Conservation (phyloP, 129 eudicot species). For the Cynara cardunculus region DNA sequence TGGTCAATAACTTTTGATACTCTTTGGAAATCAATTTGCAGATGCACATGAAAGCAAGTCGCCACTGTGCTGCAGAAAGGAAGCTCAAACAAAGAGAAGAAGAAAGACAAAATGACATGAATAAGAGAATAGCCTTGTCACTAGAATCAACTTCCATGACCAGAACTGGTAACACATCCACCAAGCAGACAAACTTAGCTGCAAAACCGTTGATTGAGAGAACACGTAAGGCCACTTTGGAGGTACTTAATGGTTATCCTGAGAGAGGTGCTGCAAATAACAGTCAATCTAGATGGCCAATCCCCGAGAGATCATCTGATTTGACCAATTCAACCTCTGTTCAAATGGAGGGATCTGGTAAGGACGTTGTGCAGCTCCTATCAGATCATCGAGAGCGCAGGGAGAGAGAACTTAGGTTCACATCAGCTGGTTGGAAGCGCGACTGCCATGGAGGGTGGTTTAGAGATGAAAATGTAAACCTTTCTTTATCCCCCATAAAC, state of each 20-base stretch:
- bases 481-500: not conserved
- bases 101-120: constrained; percentile 39
- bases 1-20: too few relatives aligned
- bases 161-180: constrained; percentile 7
- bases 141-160: constrained; percentile 23
- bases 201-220: constrained; percentile 53
- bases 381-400: constrained; percentile 39
- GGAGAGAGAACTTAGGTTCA: constrained; percentile 74
- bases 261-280: constrained; percentile 6
- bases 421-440: constrained; percentile 79
- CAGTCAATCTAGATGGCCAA: constrained; percentile 10
- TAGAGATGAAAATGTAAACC: constrained; percentile 77
- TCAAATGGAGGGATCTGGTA: constrained; percentile 15
- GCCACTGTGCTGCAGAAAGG: constrained; percentile 57
- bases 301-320: not conserved
- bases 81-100: constrained; percentile 56
- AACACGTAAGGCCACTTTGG: constrained; percentile 47
- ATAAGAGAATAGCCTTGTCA: constrained; percentile 55
- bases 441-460: constrained; percentile 80
- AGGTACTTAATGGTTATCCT: constrained; percentile 24
- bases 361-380: constrained; percentile 28
- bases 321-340: not conserved
- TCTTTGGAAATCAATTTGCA: constrained; percentile 24
- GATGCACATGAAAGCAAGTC: constrained; percentile 57
- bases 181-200: constrained; percentile 22